Conservation (phyloP, 495 filamentous ascomycete genomes). For the Hyaloscypha bicolor region DNA sequence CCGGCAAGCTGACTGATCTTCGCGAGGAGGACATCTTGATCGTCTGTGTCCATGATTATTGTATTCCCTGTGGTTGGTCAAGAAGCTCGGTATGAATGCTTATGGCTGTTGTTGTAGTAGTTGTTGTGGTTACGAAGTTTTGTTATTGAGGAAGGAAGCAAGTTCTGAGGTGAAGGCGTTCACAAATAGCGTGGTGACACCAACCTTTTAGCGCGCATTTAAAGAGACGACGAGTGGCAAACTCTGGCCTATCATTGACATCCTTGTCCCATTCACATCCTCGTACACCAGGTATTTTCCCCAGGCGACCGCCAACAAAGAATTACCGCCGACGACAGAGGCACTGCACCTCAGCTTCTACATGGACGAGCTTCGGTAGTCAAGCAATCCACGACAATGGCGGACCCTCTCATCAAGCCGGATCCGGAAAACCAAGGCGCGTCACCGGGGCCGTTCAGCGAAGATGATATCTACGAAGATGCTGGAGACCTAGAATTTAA, state of each 20-base stretch:
- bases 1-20: slow-evolving; percentile 77
- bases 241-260: not conserved
- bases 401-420: slow-evolving; percentile 60
- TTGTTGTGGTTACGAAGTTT: slow-evolving; percentile 17
- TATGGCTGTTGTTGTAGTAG: slow-evolving; percentile 7
- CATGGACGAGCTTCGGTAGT: slow-evolving; percentile 25
- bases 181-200: not conserved
- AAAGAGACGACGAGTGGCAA: not conserved
- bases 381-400: slow-evolving; percentile 36
- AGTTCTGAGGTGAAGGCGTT: not conserved
- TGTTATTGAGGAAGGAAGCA: not conserved
- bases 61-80: slow-evolving; percentile 23
- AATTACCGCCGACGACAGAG: slow-evolving; percentile 8
- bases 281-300: not conserved
- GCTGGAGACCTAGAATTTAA: slow-evolving; percentile 82
- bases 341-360: slow-evolving; percentile 16
- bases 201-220: not conserved
- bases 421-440: slow-evolving; percentile 63
- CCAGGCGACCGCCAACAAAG: slow-evolving; percentile 11
- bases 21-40: slow-evolving; percentile 65
- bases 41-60: slow-evolving; percentile 38
- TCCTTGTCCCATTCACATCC: slow-evolving; percentile 3
- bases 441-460: slow-evolving; percentile 61
- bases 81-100: slow-evolving; percentile 2
- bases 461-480: slow-evolving; percentile 85